Conservation (phyloP, 495 filamentous ascomycete genomes). For the Aspergillus panamensis region DNA sequence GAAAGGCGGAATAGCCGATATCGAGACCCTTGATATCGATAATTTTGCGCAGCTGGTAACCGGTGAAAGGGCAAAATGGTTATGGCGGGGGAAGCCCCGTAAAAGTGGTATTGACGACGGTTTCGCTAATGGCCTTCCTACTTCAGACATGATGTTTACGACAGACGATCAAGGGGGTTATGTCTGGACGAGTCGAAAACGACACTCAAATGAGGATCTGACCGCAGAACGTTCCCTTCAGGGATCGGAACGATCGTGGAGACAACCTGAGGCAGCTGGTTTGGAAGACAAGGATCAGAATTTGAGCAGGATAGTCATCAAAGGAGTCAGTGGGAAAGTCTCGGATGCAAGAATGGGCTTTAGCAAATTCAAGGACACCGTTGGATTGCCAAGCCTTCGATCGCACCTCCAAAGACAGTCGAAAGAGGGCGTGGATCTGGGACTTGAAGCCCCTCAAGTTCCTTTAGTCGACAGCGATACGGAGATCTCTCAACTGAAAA, state of each 20-base stretch:
- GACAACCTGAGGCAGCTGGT: slow-evolving; percentile 25
- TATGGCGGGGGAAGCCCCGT: slow-evolving; percentile 86
- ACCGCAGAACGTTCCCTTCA: slow-evolving; percentile 29
- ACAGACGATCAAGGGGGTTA: slow-evolving; percentile 64
- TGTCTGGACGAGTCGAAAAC: slow-evolving; percentile 58
- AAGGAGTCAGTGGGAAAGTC: slow-evolving; percentile 73
- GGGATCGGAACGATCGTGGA: slow-evolving; percentile 31
- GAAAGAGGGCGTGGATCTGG: slow-evolving; percentile 38
- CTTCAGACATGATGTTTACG: slow-evolving; percentile 60
- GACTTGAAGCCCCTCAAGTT: slow-evolving; percentile 30
- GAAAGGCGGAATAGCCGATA: slow-evolving; percentile 82
- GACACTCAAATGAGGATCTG: slow-evolving; percentile 40
- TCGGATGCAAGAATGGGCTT: slow-evolving; percentile 82
- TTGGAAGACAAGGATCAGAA: slow-evolving; percentile 62
- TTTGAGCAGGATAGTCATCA: slow-evolving; percentile 65
- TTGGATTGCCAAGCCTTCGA: slow-evolving; percentile 54
- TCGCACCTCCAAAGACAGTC: slow-evolving; percentile 45
- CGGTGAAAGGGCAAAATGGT: slow-evolving; percentile 82
- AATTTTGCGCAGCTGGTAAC: slow-evolving; percentile 70
- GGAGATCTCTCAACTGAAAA: slow-evolving; percentile 22
- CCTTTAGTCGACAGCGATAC: slow-evolving; percentile 36
- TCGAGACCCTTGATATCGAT: slow-evolving; percentile 88
- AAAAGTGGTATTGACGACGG: slow-evolving; percentile 53
- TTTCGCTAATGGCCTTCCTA: slow-evolving; percentile 49
- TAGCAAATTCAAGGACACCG: slow-evolving; percentile 78